Base-by-base conservation (phyloP, 169 alveolate genomes). In the Plasmodium yoelii region DNA sequence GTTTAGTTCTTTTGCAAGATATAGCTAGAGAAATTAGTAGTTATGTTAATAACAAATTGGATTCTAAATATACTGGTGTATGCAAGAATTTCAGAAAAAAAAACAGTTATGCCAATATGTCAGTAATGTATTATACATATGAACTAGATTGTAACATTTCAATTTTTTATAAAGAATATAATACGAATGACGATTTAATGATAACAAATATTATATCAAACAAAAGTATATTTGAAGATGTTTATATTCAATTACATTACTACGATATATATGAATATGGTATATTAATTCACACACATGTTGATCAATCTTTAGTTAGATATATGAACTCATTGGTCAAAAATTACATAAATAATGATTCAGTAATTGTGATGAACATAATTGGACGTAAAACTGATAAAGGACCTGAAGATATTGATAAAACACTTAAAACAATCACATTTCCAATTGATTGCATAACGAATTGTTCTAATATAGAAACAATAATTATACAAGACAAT, bases 121-220 rank as follows among this genome's bases (percentile, higher is more conserved):
- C 82, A 15, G 49, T 72, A 15, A 82, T 82, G 90, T 22, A 55
- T 68, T 72, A 67, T 18, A 82, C 84, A 13, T 82, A 82, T 34
- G 90, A 82, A 61, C 28, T 82, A 22, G 90, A 82, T 68, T 82
- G 90, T 42, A 82, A 82, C 73, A 57, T 55, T 12, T 19, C 88
- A 4, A 12, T 77, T 15, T 77, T 57, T 65, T 77, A 77, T 44
- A 28, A n/a, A 55, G 88, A 64, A 42, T 18, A 47, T 61, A 24
- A 49, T 6, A 19, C 53, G 15, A 13, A 34, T 28, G 69, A 77
- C 13, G 88, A 63, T 51, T 13, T 63, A 5, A 64, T 47, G 77
- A 39, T 63, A 57, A 77, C 5, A 22, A 68, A 19, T 22, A 28
- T 67, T 19, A 39, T 82, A 67, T 67, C 86, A 39, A 65, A 67